phyloP scores from a whole-genome alignment of 495 filamentous ascomycete species.

The Aspergillus wentii region DNA sequence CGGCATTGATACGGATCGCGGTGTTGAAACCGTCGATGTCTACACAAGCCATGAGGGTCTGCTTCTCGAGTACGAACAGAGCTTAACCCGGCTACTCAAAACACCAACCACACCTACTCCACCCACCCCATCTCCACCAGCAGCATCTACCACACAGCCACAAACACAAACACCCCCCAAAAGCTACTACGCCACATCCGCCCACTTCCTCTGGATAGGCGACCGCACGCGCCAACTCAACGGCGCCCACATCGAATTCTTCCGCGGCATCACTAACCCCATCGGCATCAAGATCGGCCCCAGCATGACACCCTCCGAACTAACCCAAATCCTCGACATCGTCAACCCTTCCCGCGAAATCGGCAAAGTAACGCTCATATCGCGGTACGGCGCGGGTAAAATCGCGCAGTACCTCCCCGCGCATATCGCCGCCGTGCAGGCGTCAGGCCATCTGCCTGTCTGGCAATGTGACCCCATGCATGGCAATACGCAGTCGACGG shows the following conservation, averaged over 20 bases:
- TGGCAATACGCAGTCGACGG: conserved; percentile 63
- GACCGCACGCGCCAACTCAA: conserved; percentile 91
- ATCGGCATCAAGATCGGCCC: conserved; percentile 96
- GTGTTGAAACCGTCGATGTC: conserved; percentile 87
- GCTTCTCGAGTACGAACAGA: conserved; percentile 90
- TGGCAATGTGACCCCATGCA: conserved; percentile 99
- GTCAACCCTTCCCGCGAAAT: conserved; percentile 77
- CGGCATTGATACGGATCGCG: conserved; percentile 80
- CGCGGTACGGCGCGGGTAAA: conserved; percentile 78
- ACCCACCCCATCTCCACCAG: conserved; percentile 6
- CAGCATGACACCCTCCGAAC: conserved; percentile 66
- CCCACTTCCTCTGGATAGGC: conserved; percentile 97
- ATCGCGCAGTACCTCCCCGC: conserved; percentile 65
- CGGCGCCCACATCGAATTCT: conserved; percentile 93
- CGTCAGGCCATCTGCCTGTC: conserved; percentile 69
- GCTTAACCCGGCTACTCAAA: conserved; percentile 68
- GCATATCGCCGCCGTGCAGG: conserved; percentile 83
- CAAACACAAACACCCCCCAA: conserved; percentile 8
- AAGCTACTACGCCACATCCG: conserved; percentile 82
- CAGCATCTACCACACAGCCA: conserved; percentile 3
- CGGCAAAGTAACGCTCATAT: conserved; percentile 94
- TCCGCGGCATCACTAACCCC: conserved; percentile 92
- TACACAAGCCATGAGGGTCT: conserved; percentile 95
- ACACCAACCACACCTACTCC: conserved; percentile 43
- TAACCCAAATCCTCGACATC: conserved; percentile 70